phyloP scores from a whole-genome alignment of 768 basidiomycete genomes.

The Lactifluus subvellereus region DNA sequence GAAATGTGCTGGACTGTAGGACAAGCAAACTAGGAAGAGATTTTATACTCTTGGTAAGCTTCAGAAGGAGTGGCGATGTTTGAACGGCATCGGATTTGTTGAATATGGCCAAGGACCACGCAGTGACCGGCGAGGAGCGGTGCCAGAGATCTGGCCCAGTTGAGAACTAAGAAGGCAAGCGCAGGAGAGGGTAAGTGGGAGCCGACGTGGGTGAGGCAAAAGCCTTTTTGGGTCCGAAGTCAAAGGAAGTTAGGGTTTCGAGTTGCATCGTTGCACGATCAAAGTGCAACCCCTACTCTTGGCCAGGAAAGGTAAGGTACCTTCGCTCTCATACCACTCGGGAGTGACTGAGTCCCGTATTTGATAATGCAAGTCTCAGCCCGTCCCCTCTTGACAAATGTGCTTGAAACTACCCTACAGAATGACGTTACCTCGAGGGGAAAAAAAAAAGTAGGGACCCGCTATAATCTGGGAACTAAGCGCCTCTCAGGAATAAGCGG shows the following conservation, averaged over 20 bases:
- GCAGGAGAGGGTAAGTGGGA: conserved; percentile 11
- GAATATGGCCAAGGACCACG: conserved; percentile 11
- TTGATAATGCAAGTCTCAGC: conserved; percentile 14
- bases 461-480: conserved; percentile 13
- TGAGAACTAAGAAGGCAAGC: conserved; percentile 6
- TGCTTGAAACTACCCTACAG: not conserved
- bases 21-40: conserved; percentile 5
- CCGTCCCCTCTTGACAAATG: conserved; percentile 7
- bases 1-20: conserved; percentile 11
- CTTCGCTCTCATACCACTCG: conserved; percentile 10
- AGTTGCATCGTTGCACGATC: conserved; percentile 14
- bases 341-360: conserved; percentile 9
- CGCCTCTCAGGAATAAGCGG: conserved; percentile 2
- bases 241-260: conserved; percentile 17
- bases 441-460: conserved; percentile 14
- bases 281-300: conserved; percentile 1
- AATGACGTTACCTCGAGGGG: conserved; percentile 6
- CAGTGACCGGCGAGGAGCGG: conserved; percentile 17
- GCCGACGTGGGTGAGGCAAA: conserved; percentile 14
- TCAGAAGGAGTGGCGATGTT: conserved; percentile 12
- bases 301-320: conserved; percentile 11
- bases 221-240: conserved; percentile 19
- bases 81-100: conserved; percentile 23
- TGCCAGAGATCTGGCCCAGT: conserved; percentile 15
- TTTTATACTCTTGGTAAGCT: conserved; percentile 15